Evolutionary conservation across 805 yeast genomes (phyloP), one percentile per base, ranked within the genome.

Genomic region (Candida krabiensis): DNA sequence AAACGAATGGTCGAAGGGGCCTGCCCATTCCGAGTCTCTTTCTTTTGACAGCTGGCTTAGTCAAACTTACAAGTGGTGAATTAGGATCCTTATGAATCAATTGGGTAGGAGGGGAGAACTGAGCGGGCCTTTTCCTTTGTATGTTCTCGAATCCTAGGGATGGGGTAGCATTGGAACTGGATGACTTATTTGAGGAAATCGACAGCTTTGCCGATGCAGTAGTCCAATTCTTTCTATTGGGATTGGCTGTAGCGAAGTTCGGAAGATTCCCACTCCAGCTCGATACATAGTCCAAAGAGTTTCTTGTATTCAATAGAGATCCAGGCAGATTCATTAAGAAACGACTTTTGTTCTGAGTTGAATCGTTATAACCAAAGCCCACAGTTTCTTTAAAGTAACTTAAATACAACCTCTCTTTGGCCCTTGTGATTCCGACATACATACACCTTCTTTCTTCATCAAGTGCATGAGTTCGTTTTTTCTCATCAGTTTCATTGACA

Each of bases 351-450:
- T 21, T 22, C 26, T 41, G 35, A 13, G 11, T 13, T 11, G 41
- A 35, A 18, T 39, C 47, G 3, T 49, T 48, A 17, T 33, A 43
- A 1, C 44, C 42, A 36, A 42, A 47, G 3, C 49, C 43, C 21
- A 47, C 38, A 9, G 45, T 39, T 26, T 44, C 47, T n/a, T 17
- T 30, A 33, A 45, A 53, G 7, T 50, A 46, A 30, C 62, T 58
- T 37, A 60, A 24, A 35, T 37, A 53, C 3, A 60, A 37, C 16
- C 31, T 27, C n/a, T 52, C 53, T 56, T 84, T 83, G 0, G 96
- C 95, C 46, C 99, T 70, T 0, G 96, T 91, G 30, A 82, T 67
- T 0, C 96, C 96, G 9, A 93, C 99, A 58, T 87, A 93, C 42
- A 89, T 73, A 49, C 91, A 77, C 34, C 98, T 60, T 38, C 95